These are phyloP conservation scores for Cryptosporidium tyzzeri DNA, from an alignment of 169 alveolate species.

Conservation along the genomic window DNA sequence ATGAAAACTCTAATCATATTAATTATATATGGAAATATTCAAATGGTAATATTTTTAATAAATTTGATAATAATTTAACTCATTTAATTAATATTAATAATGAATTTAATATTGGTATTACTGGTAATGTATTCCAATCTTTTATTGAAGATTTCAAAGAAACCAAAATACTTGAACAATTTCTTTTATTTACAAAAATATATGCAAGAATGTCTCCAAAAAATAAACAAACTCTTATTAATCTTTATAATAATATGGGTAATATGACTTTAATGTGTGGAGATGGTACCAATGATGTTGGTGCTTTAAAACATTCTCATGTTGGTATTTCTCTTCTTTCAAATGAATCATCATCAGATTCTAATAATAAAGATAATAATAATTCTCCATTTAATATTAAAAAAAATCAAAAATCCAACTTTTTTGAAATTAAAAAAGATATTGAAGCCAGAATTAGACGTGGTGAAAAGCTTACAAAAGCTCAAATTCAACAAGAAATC, in stretches of 20 bases:
- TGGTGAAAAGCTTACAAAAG: conserved; percentile 30
- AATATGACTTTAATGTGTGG: conserved; percentile 95
- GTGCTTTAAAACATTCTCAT: conserved; percentile 97
- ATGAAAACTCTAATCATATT: not conserved
- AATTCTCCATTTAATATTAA: conserved; percentile 6
- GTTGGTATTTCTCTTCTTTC: conserved; percentile 96
- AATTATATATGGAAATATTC: conserved; percentile 69
- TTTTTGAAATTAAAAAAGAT: conserved; percentile 67
- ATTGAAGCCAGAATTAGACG: conserved; percentile 63
- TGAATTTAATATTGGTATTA: conserved; percentile 70
- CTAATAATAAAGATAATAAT: conserved; percentile 6
- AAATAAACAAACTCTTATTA: conserved; percentile 90
- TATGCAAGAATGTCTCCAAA: conserved; percentile 97
- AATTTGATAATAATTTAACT: conserved; percentile 56
- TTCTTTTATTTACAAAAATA: conserved; percentile 83
- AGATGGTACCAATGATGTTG: conserved; percentile 99
- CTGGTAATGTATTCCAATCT: conserved; percentile 83
- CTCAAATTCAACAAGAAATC: conserved; percentile 77
- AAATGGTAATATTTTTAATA: conserved; percentile 71
- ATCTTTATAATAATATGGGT: conserved; percentile 84
- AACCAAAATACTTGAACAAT: conserved; percentile 72
- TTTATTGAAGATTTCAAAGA: conserved; percentile 73
- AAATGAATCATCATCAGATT: conserved; percentile 8
- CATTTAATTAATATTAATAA: conserved; percentile 24
- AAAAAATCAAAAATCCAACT: conserved; percentile 67